Evolutionary conservation across 1,284 basidiomycete species (phyloP), one percentile per base, ranked within the genome.

Genomic region (Rhodotorula sp.): DNA sequence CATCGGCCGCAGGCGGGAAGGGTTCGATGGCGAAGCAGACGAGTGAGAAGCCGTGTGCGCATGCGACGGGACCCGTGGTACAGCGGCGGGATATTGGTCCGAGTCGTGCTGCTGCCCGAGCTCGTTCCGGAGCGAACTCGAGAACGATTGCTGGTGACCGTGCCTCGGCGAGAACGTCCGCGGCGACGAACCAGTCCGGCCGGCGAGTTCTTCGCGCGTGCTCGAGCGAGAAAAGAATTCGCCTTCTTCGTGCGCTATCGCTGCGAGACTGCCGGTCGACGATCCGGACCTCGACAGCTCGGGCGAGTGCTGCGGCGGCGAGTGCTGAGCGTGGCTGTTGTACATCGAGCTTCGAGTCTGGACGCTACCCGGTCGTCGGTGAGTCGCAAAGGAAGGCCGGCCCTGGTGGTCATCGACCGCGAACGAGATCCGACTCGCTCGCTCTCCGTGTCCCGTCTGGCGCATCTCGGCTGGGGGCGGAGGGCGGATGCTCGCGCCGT

Each of bases 401-500:
- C 26, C 43, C 20, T 47, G 31, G 5, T 26, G 34, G 5, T 69
- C 70, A 7, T 65, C 65, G 0, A 63, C 67, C 3, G 73, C 73
- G 68, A 75, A 75, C 18, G 62, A 65, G 29, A 75, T 51, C 18
- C 66, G 65, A 7, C 47, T 54, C 47, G 31, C 47, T 1, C 74
- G 64, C 23, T 75, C 74, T 5, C 74, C 74, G 7, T 59, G 48
- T 10, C 74, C 74, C 6, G 70, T 59, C 31, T 75, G 69, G 26
- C 74, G 64, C 71, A 71, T 73, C 61, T 73, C 74, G 26, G 71
- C 71, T 0, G 71, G 68, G 20, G 64, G 68, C 3, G 62, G 68
- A 3, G 68, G 46, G 5, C 73, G 64, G 21, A 70, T 43, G 20
- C 39, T 43, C 64, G 65, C 10, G 31, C 69, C 57, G 31, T 39